A percentile compares a stretch with the other conserved stretches of the same genome.
Evolutionary conservation across 306 rosid genomes (phyloP).

Genomic region (Begonia loranthoides): DNA sequence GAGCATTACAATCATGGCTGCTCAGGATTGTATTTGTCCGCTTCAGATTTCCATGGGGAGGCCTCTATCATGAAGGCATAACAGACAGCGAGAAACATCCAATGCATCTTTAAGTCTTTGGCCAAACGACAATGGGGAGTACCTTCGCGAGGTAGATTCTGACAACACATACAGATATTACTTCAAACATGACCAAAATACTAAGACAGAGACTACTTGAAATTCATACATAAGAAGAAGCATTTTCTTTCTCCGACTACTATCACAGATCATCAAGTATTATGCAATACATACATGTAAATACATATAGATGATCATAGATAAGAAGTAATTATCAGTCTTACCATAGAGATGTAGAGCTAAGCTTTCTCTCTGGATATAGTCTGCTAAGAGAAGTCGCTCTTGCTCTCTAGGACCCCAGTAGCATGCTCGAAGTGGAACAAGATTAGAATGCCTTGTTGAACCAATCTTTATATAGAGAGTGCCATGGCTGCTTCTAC

Average conservation of each 20-base stretch:
- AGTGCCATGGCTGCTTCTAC: conserved; percentile 98
- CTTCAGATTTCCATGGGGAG: conserved; percentile 90
- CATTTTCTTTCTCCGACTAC: no score
- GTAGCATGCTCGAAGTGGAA: conserved; percentile 75
- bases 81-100: conserved; percentile 65
- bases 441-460: conserved; percentile 72
- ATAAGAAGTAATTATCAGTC: no score
- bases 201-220: no score
- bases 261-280: no score
- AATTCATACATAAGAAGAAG: no score
- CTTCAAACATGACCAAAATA: no score
- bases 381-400: conserved; percentile 93
- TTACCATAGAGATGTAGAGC: conserved; percentile 96
- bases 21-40: conserved; percentile 64
- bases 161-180: no score
- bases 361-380: conserved; percentile 76
- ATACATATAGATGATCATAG: no score
- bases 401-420: conserved; percentile 99
- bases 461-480: conserved; percentile 83
- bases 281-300: no score
- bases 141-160: conserved; percentile 85
- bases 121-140: conserved; percentile 70
- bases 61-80: conserved; percentile 90
- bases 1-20: conserved; percentile 48
- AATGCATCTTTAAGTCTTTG: conserved; percentile 69